These are phyloP conservation scores for Huntiella savannae DNA, from an alignment of 2,329 filamentous ascomycete genomes.

Conservation along the genomic window DNA sequence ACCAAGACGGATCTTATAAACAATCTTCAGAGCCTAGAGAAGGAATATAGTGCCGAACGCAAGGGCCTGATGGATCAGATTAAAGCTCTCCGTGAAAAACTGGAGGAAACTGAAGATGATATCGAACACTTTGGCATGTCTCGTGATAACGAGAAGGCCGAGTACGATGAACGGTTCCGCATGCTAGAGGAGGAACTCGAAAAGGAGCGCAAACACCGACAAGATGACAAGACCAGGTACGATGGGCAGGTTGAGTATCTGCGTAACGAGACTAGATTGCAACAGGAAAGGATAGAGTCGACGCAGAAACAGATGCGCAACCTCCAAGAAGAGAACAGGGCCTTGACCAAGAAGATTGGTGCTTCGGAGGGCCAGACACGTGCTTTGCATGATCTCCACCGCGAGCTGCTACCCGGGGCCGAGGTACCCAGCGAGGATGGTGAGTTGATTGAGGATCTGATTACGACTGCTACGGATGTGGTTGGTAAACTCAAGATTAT, in stretches of 20 bases:
- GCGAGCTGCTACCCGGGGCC: conserved; percentile 35
- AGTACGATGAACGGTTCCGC: conserved; percentile 48
- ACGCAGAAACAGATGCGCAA: conserved; percentile 37
- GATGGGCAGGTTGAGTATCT: conserved; percentile 45
- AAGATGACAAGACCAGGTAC: conserved; percentile 36
- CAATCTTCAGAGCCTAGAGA: conserved; percentile 83
- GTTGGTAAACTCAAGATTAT: conserved; percentile 39
- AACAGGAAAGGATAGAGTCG: conserved; percentile 39
- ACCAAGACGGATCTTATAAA: conserved; percentile 87
- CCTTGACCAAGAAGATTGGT: conserved; percentile 32
- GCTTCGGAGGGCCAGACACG: conserved; percentile 31
- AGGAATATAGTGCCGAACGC: conserved; percentile 71
- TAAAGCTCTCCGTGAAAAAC: conserved; percentile 50
- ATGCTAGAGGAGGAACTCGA: conserved; percentile 54
- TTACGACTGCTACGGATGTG: conserved; percentile 37
- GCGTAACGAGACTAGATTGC: conserved; percentile 38
- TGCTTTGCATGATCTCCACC: conserved; percentile 38
- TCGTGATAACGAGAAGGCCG: conserved; percentile 60
- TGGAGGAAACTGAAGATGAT: conserved; percentile 85
- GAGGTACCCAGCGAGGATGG: conserved; percentile 34
- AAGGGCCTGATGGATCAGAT: conserved; percentile 69
- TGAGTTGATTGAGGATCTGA: conserved; percentile 40
- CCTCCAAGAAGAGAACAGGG: conserved; percentile 33
- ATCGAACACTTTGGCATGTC: conserved; percentile 70
- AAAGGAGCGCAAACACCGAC: conserved; percentile 35